Evolutionary conservation across 495 filamentous ascomycete species (phyloP).

Genomic region (Daldinia vernicosa): DNA sequence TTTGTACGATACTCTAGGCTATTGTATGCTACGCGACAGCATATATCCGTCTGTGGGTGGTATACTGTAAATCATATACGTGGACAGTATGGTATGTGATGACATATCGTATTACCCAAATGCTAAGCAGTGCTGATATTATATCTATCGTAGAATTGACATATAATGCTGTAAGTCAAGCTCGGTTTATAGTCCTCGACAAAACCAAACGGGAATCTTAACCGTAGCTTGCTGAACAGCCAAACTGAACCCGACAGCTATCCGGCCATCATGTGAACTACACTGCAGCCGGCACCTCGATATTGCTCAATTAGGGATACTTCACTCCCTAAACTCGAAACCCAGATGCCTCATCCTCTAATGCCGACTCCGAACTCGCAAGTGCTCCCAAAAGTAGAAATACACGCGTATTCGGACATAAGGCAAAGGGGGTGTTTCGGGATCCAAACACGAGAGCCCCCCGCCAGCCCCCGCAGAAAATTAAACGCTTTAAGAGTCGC

Average conservation of each 20-base stretch:
- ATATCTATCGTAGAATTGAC: constrained; percentile 30
- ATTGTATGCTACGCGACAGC: neutral
- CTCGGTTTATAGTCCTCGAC: neutral
- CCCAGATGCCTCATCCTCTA: constrained; percentile 27
- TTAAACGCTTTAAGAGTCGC: constrained; percentile 30
- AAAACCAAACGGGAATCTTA: constrained; percentile 2
- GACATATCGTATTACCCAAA: constrained; percentile 31
- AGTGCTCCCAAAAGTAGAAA: constrained; percentile 29
- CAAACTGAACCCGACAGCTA: neutral
- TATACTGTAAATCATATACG: neutral
- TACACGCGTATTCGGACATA: constrained; percentile 27
- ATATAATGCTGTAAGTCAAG: constrained; percentile 11
- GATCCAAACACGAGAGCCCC: constrained; percentile 13
- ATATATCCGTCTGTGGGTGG: neutral
- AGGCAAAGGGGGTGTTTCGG: constrained; percentile 7
- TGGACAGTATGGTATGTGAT: neutral
- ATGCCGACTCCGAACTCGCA: constrained; percentile 33
- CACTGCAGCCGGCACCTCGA: neutral
- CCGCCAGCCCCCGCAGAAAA: constrained; percentile 5
- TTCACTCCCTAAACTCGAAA: constrained; percentile 18
- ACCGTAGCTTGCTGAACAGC: neutral
- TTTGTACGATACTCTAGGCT: neutral
- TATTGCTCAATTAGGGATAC: constrained; percentile 2
- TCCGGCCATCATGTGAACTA: constrained; percentile 7
- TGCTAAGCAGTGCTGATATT: constrained; percentile 28